These are phyloP conservation scores for Eimeria praecox DNA, from an alignment of 169 alveolate species.

Conservation along the genomic window DNA sequence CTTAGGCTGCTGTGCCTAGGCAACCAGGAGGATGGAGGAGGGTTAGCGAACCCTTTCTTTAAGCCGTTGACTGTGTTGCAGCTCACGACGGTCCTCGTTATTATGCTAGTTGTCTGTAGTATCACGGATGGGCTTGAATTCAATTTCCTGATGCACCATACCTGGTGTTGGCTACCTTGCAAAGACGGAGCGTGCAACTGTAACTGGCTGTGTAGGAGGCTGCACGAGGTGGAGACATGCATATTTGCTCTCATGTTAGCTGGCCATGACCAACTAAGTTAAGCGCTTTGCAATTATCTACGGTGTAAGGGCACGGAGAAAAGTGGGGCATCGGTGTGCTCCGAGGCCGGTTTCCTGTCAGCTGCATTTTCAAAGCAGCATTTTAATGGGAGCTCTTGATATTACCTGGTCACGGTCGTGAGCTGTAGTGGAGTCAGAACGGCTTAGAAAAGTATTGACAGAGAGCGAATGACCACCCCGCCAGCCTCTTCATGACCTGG, in stretches of 20 bases:
- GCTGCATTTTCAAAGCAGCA: background rate
- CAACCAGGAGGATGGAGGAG: no score
- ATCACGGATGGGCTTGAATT: background rate
- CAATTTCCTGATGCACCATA: background rate
- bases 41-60: no score
- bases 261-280: background rate
- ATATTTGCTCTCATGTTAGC: background rate
- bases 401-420: no score
- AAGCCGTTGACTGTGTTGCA: no score
- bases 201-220: background rate
- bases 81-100: no score
- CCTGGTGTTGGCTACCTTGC: background rate
- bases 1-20: no score
- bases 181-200: background rate
- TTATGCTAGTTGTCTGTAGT: background rate
- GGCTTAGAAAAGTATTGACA: no score
- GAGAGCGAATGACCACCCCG: no score
- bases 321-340: background rate
- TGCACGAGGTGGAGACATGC: background rate
- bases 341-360: background rate
- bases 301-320: background rate
- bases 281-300: background rate
- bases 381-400: no score
- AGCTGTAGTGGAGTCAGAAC: background rate
- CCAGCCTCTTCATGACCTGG: no score